Evolutionary conservation across 257 asterid species (phyloP).

Genomic region (Jacaranda copaia): DNA sequence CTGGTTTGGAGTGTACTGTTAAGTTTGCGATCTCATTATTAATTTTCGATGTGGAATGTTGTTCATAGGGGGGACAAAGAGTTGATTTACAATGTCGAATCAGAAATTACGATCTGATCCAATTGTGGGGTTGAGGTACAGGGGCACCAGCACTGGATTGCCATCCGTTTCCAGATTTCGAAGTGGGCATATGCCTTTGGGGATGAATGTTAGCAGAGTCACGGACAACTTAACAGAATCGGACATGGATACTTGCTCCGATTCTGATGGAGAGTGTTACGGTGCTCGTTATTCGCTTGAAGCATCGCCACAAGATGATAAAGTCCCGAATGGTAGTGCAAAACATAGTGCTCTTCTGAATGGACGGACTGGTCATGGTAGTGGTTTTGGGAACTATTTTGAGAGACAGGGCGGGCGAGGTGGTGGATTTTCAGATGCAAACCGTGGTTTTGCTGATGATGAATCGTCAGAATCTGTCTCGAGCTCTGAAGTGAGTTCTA

Average conservation of each 20-base stretch:
- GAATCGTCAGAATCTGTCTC: constrained; percentile 49
- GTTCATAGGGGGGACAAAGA: constrained; percentile 34
- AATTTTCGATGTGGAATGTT: constrained; percentile 28
- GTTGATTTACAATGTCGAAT: constrained; percentile 51
- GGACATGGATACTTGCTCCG: constrained; percentile 75
- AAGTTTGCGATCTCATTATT: constrained; percentile 2
- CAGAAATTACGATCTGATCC: constrained; percentile 54
- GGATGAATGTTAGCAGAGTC: constrained; percentile 44
- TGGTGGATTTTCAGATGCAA: constrained; percentile 30
- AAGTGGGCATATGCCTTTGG: constrained; percentile 73
- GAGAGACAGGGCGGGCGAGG: constrained; percentile 43
- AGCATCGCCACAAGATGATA: constrained; percentile 88
- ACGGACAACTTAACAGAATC: constrained; percentile 51
- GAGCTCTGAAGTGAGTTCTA: constrained; percentile 50
- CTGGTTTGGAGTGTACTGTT: neutral
- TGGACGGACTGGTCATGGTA: constrained; percentile 24
- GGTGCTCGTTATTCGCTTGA: constrained; percentile 68
- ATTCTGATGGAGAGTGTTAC: constrained; percentile 68
- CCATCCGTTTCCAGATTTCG: constrained; percentile 62
- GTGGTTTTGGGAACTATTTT: constrained; percentile 23
- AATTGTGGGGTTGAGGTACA: constrained; percentile 47
- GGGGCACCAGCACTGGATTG: constrained; percentile 53
- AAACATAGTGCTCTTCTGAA: constrained; percentile 34
- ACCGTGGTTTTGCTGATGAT: constrained; percentile 40
- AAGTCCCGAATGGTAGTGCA: constrained; percentile 47